phyloP scores from a whole-genome alignment of 2,329 filamentous ascomycete genomes.

The Tympanopsis confertula region DNA sequence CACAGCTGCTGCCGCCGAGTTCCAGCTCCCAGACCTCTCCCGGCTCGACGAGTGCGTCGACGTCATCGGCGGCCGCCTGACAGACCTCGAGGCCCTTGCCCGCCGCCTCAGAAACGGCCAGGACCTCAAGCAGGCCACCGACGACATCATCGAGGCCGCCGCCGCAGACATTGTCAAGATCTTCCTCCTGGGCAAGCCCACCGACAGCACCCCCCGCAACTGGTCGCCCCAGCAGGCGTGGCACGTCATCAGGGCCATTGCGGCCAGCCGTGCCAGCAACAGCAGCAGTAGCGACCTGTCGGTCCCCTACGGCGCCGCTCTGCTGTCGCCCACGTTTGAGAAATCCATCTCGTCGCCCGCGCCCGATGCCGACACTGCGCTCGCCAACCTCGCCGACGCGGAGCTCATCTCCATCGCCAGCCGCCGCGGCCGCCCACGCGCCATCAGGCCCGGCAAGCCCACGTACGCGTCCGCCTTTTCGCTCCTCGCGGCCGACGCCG shows the following conservation, averaged over 20 bases:
- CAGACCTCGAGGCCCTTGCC: conserved; percentile 88
- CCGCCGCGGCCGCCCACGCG: conserved; percentile 64
- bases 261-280: no score
- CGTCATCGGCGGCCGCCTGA: conserved; percentile 79
- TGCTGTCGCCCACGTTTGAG: conserved; percentile 67
- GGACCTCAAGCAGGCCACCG: conserved; percentile 66
- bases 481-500: conserved; percentile 57
- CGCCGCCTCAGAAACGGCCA: conserved; percentile 80
- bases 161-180: conserved; percentile 87
- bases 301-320: conserved; percentile 74
- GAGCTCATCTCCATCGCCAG: conserved; percentile 74
- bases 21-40: no score
- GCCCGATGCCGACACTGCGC: conserved; percentile 57
- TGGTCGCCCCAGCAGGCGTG: conserved; percentile 86
- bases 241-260: conserved; percentile 72
- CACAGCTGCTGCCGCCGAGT: no score
- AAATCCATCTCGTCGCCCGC: conserved; percentile 33
- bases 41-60: conserved; percentile 76
- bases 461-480: conserved; percentile 78
- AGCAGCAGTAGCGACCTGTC: no score
- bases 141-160: conserved; percentile 79
- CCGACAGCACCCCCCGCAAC: conserved; percentile 33
- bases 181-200: conserved; percentile 59
- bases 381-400: conserved; percentile 71
- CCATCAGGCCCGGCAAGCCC: conserved; percentile 70